Conservation (phyloP, 164 flowering plant genomes). For the Dillenia turbinata region DNA sequence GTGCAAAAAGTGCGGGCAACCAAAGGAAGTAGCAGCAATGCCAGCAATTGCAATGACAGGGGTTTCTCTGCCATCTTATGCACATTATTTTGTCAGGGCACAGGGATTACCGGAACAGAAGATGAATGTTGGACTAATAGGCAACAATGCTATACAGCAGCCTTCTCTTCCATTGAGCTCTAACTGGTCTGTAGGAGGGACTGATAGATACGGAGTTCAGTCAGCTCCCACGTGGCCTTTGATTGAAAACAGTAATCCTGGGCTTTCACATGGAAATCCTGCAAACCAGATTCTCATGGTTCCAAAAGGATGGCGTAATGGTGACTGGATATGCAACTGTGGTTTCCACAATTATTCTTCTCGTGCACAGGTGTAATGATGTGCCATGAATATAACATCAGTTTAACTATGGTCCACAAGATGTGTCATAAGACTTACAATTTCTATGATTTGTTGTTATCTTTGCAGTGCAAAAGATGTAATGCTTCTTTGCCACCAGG, state of each 20-base stretch:
- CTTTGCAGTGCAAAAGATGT: conserved; percentile 88
- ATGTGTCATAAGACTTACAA: background rate
- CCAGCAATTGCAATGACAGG: conserved; percentile 90
- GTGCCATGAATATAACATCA: background rate
- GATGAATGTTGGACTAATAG: conserved; percentile 45
- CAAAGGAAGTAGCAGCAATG: conserved; percentile 95
- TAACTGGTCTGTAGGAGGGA: conserved; percentile 49
- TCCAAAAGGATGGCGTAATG: conserved; percentile 86
- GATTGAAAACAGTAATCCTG: conserved; percentile 34
- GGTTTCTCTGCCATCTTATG: conserved; percentile 74
- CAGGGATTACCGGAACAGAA: conserved; percentile 53
- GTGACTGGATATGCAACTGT: conserved; percentile 93
- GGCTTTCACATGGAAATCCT: conserved; percentile 37
- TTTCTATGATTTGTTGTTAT: conserved; percentile 1
- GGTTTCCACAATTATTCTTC: conserved; percentile 97
- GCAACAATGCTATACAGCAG: conserved; percentile 45
- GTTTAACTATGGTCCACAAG: background rate
- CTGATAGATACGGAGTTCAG: conserved; percentile 45
- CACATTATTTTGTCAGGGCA: conserved; percentile 77
- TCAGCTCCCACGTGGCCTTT: conserved; percentile 46
- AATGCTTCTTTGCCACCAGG: conserved; percentile 61
- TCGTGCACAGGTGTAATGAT: conserved; percentile 58
- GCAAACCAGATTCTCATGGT: conserved; percentile 36
- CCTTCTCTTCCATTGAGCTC: conserved; percentile 41
- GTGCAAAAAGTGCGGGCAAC: conserved; percentile 98